These are phyloP conservation scores for Hypoxylon perforatum DNA, from an alignment of 495 filamentous ascomycete species.

Conservation along the genomic window DNA sequence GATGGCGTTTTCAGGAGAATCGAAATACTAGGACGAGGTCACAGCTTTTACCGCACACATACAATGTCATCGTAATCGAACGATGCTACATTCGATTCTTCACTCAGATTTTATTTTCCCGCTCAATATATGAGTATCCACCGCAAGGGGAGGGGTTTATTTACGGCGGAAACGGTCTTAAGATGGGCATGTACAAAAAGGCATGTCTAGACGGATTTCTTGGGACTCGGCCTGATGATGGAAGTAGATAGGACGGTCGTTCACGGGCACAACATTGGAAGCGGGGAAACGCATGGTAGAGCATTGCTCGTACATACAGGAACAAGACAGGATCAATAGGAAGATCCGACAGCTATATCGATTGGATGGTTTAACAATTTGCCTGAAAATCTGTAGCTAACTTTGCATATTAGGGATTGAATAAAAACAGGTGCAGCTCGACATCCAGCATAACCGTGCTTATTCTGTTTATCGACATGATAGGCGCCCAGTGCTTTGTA, in stretches of 20 bases:
- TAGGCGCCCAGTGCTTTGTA: slow-evolving; percentile 16
- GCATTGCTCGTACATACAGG: slow-evolving; percentile 36
- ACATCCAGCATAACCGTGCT: slow-evolving; percentile 3
- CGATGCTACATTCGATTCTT: slow-evolving; percentile 40
- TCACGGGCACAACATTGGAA: slow-evolving; percentile 10
- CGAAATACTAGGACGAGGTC: slow-evolving; percentile 38
- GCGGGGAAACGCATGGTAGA: slow-evolving; percentile 4
- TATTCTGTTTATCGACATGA: slow-evolving; percentile 6
- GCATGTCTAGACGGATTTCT: slow-evolving; percentile 32
- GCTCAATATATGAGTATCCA: slow-evolving; percentile 29
- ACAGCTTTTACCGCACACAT: slow-evolving; percentile 35
- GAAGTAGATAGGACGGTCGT: slow-evolving; percentile 19
- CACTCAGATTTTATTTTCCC: slow-evolving; percentile 20
- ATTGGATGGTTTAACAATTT: slow-evolving; percentile 14
- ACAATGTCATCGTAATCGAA: slow-evolving; percentile 28
- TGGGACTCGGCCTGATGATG: slow-evolving; percentile 23
- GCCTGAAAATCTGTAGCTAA: slow-evolving; percentile 16
- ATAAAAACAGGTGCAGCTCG: slow-evolving; percentile 16
- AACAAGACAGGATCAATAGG: slow-evolving; percentile 25
- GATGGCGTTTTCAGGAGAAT: slow-evolving; percentile 51
- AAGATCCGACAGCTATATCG: slow-evolving; percentile 16
- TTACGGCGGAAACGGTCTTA: slow-evolving; percentile 20
- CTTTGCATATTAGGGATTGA: slow-evolving; percentile 30
- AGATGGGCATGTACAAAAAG: slow-evolving; percentile 35
- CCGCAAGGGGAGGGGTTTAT: slow-evolving; percentile 26